Base-by-base conservation (phyloP, 345 rosid species). In the Moricandia moricandioides region DNA sequence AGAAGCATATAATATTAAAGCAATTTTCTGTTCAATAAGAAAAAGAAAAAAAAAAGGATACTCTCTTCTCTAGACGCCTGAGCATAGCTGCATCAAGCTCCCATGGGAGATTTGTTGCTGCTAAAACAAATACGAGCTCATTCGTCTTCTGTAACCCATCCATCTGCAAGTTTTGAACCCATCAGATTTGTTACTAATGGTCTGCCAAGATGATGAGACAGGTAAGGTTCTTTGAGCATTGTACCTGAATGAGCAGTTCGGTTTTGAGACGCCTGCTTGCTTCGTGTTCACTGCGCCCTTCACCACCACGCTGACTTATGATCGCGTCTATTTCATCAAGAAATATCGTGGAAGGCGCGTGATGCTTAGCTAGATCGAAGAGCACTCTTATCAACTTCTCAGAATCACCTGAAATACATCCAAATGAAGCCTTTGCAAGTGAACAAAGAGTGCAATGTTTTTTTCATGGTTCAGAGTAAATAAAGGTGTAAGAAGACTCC, bases 61-160 rank as follows among this genome's bases (percentile, higher is more conserved):
- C 99, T 73, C 96, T 82, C 83, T 95, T 95, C 84, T 95, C 99
- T 13, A 95, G 91, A 79, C 97, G 97, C 59, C 97, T 84, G 54
- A 95, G 97, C 97, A 95, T 89, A 71, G 97, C 99, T 63, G 90
- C 97, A 84, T 95, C 99, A 70, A 95, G 81, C 65, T 95, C 99
- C 97, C 99, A 95, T 3, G 99, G 99, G 56, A 95, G 95, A 79
- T 95, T 95, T 27, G 99, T 95, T 16, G 99, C 99, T 0, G 97
- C 99, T 87, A 95, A 82, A 69, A 95, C 97, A 75, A 92, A 95
- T 26, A 95, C 97, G 24, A 95, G 97, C 81, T 95, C 96, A 40
- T 95, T 80, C 21, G 99, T 80, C 75, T 80, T 79, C 11, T 83
- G 87, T 85, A 95, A 82, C 72, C 97, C 97, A 88, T 95, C 99